Evolutionary conservation across 805 yeast genomes (phyloP), one percentile per base, ranked within the genome.

Genomic region (Metschnikowia lunata): DNA sequence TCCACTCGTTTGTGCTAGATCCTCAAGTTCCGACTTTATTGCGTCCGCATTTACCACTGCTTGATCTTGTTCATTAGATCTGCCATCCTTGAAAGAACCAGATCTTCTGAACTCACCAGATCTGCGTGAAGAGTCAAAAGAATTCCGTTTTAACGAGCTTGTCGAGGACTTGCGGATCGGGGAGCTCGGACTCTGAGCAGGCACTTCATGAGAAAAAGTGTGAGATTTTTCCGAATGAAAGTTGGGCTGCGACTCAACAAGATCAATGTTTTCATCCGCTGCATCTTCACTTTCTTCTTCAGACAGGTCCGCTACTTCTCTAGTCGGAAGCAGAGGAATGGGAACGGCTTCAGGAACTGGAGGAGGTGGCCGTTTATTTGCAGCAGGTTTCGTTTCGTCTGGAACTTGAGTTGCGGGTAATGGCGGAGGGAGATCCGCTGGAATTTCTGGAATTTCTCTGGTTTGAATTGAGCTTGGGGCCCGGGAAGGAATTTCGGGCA

Each of bases 21-120:
- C 57, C 8, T 55, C 62, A 13, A 68, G 44, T 46, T 69, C 74
- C 27, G 42, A 48, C 37, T 66, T 64, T 23, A 70, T 42, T 6
- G 55, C 58, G 8, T 47, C 54, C 27, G 60, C 41, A 13, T 54
- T 45, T 2, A 42, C 23, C 7, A 62, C 67, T 2, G 74, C 72
- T 39, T 61, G 71, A 2, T 59, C 48, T 32, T 48, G 51, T 33
- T 57, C 66, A 12, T 38, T 15, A 14, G 51, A 52, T 14, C 49
- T 53, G 13, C 46, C 44, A 6, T 36, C 46, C 29, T 35, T 43
- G 29, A 38, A 26, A 28, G 42, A 33, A 30, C 42, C 38, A 9
- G 38, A 10, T 35, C 51, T 32, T 10, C 43, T 7, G 34, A 46
- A 9, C 32, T 47, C 42, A 31, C 43, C 37, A 8, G 46, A 36